These are phyloP conservation scores for Boletus pseudo-olivaceus DNA, from an alignment of 768 basidiomycete genomes.

Conservation along the genomic window DNA sequence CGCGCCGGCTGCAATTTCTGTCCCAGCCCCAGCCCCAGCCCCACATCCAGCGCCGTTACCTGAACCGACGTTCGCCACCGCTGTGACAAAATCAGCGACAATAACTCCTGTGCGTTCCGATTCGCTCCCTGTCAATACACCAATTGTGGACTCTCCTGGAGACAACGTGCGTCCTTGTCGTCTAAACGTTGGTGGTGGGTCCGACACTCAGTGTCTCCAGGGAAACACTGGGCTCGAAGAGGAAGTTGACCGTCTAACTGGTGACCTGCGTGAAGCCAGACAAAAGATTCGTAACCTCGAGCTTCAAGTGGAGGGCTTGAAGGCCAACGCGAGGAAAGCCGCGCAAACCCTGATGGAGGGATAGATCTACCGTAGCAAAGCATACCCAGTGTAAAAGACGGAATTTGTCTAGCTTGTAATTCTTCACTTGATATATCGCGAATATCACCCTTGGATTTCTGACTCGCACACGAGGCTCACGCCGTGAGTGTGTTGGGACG, in stretches of 20 bases:
- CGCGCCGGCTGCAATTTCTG: conserved; percentile 29
- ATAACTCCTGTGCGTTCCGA: conserved; percentile 9
- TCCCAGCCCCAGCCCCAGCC: conserved; percentile 22
- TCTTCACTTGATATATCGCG: background rate
- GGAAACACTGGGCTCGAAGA: conserved; percentile 33
- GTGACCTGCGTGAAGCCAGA: conserved; percentile 73
- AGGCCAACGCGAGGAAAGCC: conserved; percentile 73
- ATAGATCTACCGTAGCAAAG: conserved; percentile 7
- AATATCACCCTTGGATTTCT: background rate
- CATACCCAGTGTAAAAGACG: conserved; percentile 1
- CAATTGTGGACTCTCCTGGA: background rate
- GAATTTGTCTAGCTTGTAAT: conserved; percentile 1
- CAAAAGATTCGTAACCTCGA: conserved; percentile 82
- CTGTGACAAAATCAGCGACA: conserved; percentile 33
- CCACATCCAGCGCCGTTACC: conserved; percentile 25
- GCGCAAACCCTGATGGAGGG: conserved; percentile 53
- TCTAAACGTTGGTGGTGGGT: background rate
- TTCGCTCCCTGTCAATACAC: conserved; percentile 8
- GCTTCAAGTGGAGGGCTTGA: conserved; percentile 72
- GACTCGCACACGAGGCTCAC: conserved; percentile 5
- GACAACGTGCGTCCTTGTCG: conserved; percentile 31
- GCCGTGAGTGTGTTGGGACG: background rate
- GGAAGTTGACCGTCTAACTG: conserved; percentile 61
- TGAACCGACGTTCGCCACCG: conserved; percentile 33
- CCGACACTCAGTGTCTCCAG: conserved; percentile 3